Evolutionary conservation across 768 basidiomycete genomes (phyloP).

Genomic region (Tulasnella calospora): DNA sequence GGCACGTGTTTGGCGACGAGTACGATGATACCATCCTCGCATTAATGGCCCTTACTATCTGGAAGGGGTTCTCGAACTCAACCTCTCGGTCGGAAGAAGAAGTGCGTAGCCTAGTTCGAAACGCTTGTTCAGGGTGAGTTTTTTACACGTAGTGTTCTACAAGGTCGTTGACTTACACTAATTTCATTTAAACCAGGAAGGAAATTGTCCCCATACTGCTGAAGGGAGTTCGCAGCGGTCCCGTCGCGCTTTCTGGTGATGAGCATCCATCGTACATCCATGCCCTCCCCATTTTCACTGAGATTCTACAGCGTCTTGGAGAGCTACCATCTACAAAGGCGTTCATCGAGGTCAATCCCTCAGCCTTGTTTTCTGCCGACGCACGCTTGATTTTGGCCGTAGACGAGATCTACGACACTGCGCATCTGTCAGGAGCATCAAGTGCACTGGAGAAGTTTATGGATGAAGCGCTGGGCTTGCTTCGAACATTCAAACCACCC

Average conservation of each 20-base stretch:
- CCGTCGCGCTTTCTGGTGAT: neutral
- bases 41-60: neutral
- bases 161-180: neutral
- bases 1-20: neutral
- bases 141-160: neutral
- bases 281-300: no score
- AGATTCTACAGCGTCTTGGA: neutral
- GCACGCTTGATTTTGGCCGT: no score
- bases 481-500: neutral
- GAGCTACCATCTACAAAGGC: neutral
- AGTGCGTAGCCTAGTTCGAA: neutral
- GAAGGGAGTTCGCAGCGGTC: neutral
- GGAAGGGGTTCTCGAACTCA: neutral
- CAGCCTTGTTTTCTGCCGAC: no score
- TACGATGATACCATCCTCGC: neutral
- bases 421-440: neutral
- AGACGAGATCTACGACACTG: neutral
- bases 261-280: neutral
- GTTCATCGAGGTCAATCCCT: neutral
- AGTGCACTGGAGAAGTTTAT: neutral
- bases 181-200: neutral
- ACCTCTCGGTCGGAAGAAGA: neutral
- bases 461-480: neutral
- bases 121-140: neutral
- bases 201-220: neutral